phyloP scores from a whole-genome alignment of 2,329 filamentous ascomycete genomes.

The Xylariales sp. region DNA sequence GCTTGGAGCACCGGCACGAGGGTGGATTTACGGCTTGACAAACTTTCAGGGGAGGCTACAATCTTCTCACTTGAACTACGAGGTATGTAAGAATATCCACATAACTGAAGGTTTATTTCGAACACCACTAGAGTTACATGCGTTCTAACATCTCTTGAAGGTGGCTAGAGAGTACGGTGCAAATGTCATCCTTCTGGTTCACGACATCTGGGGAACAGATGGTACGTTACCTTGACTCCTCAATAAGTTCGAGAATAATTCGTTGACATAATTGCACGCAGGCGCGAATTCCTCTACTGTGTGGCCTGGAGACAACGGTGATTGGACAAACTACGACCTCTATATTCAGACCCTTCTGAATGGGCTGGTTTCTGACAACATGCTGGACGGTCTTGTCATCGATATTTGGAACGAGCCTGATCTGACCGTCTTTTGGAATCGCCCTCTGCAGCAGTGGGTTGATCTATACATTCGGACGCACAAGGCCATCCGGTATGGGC shows the following conservation, averaged over 20 bases:
- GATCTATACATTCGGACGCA: constrained; percentile 9
- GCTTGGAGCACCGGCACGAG: constrained; percentile 9
- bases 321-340: constrained; percentile 29
- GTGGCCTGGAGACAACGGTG: constrained; percentile 33
- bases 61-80: constrained; percentile 6
- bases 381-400: constrained; percentile 14
- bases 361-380: constrained; percentile 22
- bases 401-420: constrained; percentile 9
- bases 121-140: no score
- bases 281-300: constrained; percentile 17
- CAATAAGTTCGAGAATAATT: background rate
- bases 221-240: constrained; percentile 6
- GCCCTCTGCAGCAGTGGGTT: constrained; percentile 7
- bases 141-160: background rate
- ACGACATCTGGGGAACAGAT: constrained; percentile 19
- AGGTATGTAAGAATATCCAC: background rate
- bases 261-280: no score
- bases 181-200: constrained; percentile 5
- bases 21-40: constrained; percentile 12
- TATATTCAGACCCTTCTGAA: constrained; percentile 24
- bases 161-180: constrained; percentile 4
- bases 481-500: constrained; percentile 8
- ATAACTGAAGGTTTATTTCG: no score
- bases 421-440: constrained; percentile 5
- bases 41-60: constrained; percentile 11